phyloP scores from a whole-genome alignment of 495 filamentous ascomycete genomes.

The Penicillium angulare region DNA sequence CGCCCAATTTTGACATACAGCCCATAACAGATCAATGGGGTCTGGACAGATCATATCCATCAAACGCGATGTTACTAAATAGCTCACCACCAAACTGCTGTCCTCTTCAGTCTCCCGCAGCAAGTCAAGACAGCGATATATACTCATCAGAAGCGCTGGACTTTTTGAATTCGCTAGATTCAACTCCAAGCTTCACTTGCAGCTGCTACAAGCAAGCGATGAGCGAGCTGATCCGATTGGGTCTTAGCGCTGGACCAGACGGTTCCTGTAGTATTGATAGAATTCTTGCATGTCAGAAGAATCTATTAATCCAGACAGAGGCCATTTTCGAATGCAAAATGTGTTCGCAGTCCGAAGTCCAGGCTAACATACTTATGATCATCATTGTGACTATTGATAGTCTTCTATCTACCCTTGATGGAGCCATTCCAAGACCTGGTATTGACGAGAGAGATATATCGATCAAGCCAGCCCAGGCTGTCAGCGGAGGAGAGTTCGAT shows the following conservation, averaged over 20 bases:
- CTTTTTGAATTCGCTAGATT: not conserved
- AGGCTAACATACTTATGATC: conserved; percentile 33
- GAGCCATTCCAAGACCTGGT: conserved; percentile 8
- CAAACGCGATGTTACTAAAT: not conserved
- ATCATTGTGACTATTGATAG: conserved; percentile 36
- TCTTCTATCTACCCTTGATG: conserved; percentile 30
- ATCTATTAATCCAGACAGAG: conserved; percentile 29
- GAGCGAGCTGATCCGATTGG: conserved; percentile 8
- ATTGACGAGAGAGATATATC: not conserved
- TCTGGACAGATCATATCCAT: not conserved
- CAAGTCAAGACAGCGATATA: conserved; percentile 2
- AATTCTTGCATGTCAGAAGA: conserved; percentile 28
- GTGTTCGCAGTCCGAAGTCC: conserved; percentile 26
- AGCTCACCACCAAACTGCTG: not conserved
- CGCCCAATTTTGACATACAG: not conserved
- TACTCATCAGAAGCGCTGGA: conserved; percentile 4
- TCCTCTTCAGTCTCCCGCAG: conserved; percentile 6
- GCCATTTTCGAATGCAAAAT: conserved; percentile 29
- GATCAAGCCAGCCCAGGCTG: not conserved
- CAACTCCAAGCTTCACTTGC: not conserved
- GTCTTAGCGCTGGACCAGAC: not conserved
- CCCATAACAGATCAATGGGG: conserved; percentile 2
- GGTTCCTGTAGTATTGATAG: conserved; percentile 28
- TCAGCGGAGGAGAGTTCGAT: not conserved
- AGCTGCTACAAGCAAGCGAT: conserved; percentile 12